Percentiles rank a stretch among this genome's conserved stretches.
Evolutionary conservation across 371 early-diverging fungal genomes (phyloP).

Genomic region (Dinochytrium kinnereticum): DNA sequence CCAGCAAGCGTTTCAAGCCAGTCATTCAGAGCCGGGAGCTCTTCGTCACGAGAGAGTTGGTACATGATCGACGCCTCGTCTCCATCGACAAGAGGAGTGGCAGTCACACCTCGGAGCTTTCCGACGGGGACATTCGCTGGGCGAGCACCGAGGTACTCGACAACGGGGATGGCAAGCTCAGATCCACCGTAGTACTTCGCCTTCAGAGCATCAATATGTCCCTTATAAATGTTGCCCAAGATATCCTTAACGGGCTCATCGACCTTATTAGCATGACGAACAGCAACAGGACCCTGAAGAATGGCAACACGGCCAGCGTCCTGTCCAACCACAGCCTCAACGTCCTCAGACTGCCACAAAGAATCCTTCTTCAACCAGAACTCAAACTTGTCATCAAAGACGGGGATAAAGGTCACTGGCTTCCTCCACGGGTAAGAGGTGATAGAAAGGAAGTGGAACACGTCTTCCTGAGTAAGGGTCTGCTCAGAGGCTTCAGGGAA

Average conservation of each 20-base stretch:
- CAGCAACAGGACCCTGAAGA: constrained; percentile 94
- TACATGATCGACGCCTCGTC: constrained; percentile 54
- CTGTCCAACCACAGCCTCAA: constrained; percentile 88
- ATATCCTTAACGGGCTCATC: constrained; percentile 92
- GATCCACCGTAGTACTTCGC: constrained; percentile 76
- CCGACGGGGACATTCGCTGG: constrained; percentile 37
- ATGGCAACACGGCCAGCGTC: constrained; percentile 94
- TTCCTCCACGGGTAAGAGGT: constrained; percentile 85
- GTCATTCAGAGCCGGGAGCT: constrained; percentile 69
- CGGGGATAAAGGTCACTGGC: constrained; percentile 93
- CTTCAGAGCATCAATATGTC: constrained; percentile 80
- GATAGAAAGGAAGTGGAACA: constrained; percentile 83
- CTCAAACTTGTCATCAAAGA: constrained; percentile 91
- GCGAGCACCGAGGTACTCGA: constrained; percentile 83
- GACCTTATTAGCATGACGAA: constrained; percentile 72
- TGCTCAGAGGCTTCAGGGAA: constrained; percentile 80
- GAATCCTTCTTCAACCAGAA: constrained; percentile 97
- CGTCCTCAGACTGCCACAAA: constrained; percentile 93
- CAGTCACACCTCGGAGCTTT: constrained; percentile 33
- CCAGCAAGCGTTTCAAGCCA: constrained; percentile 83
- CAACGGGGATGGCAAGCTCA: constrained; percentile 72
- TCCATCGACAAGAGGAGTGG: constrained; percentile 45
- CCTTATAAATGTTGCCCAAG: constrained; percentile 83
- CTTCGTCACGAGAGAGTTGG: constrained; percentile 58
- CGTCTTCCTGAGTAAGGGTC: constrained; percentile 90